Conservation (phyloP, 169 alveolate species). For the Eimeria mitis region DNA sequence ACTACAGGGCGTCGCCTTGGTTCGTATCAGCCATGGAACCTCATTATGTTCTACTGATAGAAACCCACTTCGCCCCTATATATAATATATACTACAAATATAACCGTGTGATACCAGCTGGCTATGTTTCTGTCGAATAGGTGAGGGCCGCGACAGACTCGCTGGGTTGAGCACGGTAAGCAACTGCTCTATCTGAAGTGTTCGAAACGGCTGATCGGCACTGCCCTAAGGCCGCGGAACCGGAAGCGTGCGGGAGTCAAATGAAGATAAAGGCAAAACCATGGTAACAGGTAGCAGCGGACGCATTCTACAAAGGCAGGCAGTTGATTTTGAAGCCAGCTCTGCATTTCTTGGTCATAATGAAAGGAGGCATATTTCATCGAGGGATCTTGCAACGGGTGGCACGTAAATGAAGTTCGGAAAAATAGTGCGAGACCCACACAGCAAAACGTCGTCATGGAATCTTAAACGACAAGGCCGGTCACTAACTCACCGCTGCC, state of each 20-base stretch:
- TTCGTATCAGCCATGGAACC: not conserved
- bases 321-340: too few relatives aligned
- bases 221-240: not conserved
- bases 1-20: not conserved
- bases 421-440: too few relatives aligned
- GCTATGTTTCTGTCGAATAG: not conserved
- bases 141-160: not conserved
- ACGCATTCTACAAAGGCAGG: too few relatives aligned
- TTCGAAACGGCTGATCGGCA: not conserved
- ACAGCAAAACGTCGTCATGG: too few relatives aligned
- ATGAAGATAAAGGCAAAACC: not conserved
- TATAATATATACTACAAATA: not conserved
- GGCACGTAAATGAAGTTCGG: too few relatives aligned
- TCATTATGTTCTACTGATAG: not conserved
- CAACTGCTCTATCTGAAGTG: not conserved
- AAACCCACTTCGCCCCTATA: not conserved
- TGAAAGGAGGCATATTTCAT: too few relatives aligned
- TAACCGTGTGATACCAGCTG: not conserved
- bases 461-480: too few relatives aligned
- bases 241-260: not conserved
- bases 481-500: too few relatives aligned
- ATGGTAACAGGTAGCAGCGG: not conserved
- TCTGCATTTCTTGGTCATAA: too few relatives aligned
- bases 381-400: too few relatives aligned
- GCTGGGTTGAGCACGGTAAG: not conserved